These are phyloP conservation scores for Verticillium tricorpus DNA, from an alignment of 2,329 filamentous ascomycete species.

Conservation along the genomic window DNA sequence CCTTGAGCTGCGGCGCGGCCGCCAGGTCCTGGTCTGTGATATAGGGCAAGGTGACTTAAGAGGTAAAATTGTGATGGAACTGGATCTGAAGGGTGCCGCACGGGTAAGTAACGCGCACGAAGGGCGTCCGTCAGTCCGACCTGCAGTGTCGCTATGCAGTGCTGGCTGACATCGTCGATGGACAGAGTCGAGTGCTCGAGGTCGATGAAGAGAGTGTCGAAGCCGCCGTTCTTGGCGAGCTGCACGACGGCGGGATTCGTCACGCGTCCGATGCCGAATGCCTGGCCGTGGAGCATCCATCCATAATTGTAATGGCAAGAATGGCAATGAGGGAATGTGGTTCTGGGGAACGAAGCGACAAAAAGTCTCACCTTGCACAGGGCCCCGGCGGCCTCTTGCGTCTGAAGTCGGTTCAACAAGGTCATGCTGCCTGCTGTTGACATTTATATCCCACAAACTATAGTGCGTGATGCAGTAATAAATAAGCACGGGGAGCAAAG, in stretches of 20 bases:
- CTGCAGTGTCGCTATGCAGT: slow-evolving; percentile 20
- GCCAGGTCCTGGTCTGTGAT: slow-evolving; percentile 23
- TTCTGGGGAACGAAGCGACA: too few relatives aligned
- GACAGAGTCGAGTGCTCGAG: slow-evolving; percentile 30
- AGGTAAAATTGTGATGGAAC: too few relatives aligned
- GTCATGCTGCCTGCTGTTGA: not conserved
- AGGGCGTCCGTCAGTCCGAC: slow-evolving; percentile 13
- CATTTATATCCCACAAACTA: too few relatives aligned
- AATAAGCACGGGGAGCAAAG: too few relatives aligned
- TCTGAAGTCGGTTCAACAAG: not conserved
- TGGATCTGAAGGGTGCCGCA: too few relatives aligned
- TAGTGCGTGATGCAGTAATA: too few relatives aligned
- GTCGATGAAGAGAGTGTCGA: slow-evolving; percentile 32
- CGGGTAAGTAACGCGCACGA: slow-evolving; percentile 19
- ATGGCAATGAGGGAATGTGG: too few relatives aligned
- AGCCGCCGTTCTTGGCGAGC: slow-evolving; percentile 27
- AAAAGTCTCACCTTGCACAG: not conserved
- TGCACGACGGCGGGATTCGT: slow-evolving; percentile 23
- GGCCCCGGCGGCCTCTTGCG: not conserved
- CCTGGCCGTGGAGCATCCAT: slow-evolving; percentile 5
- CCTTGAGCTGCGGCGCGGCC: slow-evolving; percentile 17
- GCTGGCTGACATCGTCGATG: slow-evolving; percentile 21
- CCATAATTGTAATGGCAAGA: too few relatives aligned
- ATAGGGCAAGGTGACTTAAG: too few relatives aligned
- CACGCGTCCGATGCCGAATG: slow-evolving; percentile 23